Base-by-base conservation (phyloP, 2,329 filamentous ascomycete genomes). In the Diplocarpon mali region DNA sequence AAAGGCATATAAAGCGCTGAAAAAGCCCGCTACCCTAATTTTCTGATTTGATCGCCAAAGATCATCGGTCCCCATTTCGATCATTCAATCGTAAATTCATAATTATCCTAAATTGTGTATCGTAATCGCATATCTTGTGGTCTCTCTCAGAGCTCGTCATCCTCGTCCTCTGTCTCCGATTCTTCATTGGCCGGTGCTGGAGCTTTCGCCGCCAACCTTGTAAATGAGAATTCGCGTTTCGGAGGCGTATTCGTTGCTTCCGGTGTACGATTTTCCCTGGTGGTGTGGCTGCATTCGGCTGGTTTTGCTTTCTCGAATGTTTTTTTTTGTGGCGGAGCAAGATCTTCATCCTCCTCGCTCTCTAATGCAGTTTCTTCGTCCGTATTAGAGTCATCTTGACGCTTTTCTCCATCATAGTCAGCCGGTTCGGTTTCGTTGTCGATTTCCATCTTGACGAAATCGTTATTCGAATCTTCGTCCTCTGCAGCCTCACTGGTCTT, bases 401-500 rank as follows among this genome's bases (percentile, higher is more conserved):
- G 52, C 30, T 16, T 20, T 13, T 57, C 55, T 35, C 39, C 35
- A 24, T 57, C 57, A 10, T 46, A 48, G 17, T 53, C 50, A 13
- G 35, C 27, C 1, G 14, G 28, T 16, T 5, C 35, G 14, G 45
- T 37, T 2, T 45, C 44, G 28, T 60, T 53, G 47, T 73, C 71
- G 3, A 74, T 57, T 27, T 75, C 69, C 70, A 76, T 76, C 45
- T 62, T 65, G 42, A 71, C 69, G 36, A 69, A 66, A 0, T 61
- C 70, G 4, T 70, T 71, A 2, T 71, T 69, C 2, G 62, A 66
- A 10, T 64, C 65, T n/a, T 68, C 66, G 12, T 50, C 46, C 16
- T 5, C 63, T 5, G 31, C 63, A 11, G 34, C 24, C 17, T 62
- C 62, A 14, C 59, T 60, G 2, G 64, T 66, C 56, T 78, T 78